Evolutionary conservation across 306 rosid species (phyloP).

Genomic region (Prunus padus): DNA sequence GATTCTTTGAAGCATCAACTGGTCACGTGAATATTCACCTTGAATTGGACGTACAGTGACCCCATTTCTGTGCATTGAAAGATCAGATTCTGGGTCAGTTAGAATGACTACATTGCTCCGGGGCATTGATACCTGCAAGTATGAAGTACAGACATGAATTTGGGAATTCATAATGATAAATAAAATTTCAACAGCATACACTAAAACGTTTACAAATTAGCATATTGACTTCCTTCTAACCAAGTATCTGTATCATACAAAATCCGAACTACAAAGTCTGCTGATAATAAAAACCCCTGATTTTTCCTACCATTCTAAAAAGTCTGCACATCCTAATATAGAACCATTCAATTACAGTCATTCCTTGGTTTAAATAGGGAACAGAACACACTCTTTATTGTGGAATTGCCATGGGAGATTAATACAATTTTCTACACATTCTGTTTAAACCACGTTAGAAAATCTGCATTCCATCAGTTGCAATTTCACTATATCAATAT

Average conservation of each 20-base stretch:
- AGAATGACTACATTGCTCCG: conserved; percentile 62
- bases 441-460: no score
- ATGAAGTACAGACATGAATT: conserved; percentile 12
- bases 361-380: no score
- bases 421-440: no score
- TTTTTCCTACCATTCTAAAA: no score
- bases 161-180: background rate
- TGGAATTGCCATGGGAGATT: no score
- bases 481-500: background rate
- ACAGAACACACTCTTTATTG: no score
- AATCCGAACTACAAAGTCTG: no score
- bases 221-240: background rate
- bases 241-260: no score
- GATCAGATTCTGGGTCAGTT: conserved; percentile 76
- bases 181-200: background rate
- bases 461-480: no score
- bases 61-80: conserved; percentile 55
- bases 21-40: conserved; percentile 92
- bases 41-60: conserved; percentile 67
- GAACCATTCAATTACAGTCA: no score
- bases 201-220: background rate
- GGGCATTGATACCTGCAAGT: conserved; percentile 76
- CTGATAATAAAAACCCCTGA: no score
- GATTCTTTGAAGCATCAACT: conserved; percentile 99
- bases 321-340: no score